Base-by-base conservation (phyloP, 2,329 filamentous ascomycete genomes). In the Triangularia verruculosa region DNA sequence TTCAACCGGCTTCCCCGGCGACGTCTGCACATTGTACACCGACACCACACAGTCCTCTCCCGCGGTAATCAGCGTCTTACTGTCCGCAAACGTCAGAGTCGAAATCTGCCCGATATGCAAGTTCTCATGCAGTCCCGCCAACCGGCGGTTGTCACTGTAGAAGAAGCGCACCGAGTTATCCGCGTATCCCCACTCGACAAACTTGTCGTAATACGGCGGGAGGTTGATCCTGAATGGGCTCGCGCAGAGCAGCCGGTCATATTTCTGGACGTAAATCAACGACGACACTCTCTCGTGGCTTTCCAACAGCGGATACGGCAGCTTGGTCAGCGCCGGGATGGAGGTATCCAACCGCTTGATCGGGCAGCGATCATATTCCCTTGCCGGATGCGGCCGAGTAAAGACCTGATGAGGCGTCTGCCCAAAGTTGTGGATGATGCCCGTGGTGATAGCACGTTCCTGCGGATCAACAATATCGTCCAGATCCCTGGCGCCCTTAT, bases 341-440 rank as follows among this genome's bases (percentile, higher is more conserved):
- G 89, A 85, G 0, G 86, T 90, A 74, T 99, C 94, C 0, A 99
- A 80, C 62, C 92, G 85, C 62, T 86, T 86, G 2, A 84, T 79
- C 4, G 86, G 87, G 61, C 87, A 85, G 22, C 85, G 80, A 4
- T 83, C 77, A 62, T 90, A 84, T 68, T 96, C 93, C 13, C 89
- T 86, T n/a, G 85, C 78, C 3, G 90, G 88, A 75, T 99, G 95
- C 12, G 90, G 83, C 64, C 89, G 89, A 53, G 87, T 85, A 74
- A 98, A 99, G 15, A 98, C 90, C 74, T 99, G 96, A 70, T 96
- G 91, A 1, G 96, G 95, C 1, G 96, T 99, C 75, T 99, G 95
- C 0, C 95, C 95, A 75, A 99, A 99, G 71, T 98, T 98, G 77
- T 99, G 94, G 70, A 99, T 98, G 69, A 97, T 96, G 32, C 92